These are phyloP conservation scores for Botryosphaeria dothidea DNA, from an alignment of 2,329 filamentous ascomycete genomes.

Conservation along the genomic window DNA sequence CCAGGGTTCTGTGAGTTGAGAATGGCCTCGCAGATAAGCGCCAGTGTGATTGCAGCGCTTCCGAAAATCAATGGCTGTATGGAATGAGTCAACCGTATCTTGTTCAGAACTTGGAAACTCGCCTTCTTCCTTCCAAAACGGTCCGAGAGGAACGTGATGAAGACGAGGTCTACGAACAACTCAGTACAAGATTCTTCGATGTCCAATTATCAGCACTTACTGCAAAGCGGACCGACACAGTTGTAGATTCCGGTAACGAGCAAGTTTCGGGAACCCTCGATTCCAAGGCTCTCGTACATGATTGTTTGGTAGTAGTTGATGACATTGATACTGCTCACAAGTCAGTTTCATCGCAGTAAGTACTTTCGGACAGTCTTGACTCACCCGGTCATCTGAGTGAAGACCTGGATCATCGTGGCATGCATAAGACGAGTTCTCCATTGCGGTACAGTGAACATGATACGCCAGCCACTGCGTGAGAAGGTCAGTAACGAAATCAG, in stretches of 20 bases:
- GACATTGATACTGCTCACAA: constrained; percentile 46
- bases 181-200: neutral
- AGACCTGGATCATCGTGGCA: constrained; percentile 63
- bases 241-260: constrained; percentile 64
- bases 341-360: neutral
- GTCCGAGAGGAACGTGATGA: constrained; percentile 60
- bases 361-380: neutral
- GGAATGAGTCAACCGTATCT: constrained; percentile 26
- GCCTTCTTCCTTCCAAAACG: constrained; percentile 40
- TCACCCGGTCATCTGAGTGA: constrained; percentile 64
- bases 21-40: constrained; percentile 60
- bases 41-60: constrained; percentile 56
- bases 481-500: neutral
- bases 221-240: constrained; percentile 56
- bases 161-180: constrained; percentile 50
- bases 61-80: constrained; percentile 57
- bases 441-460: constrained; percentile 59
- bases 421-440: constrained; percentile 65
- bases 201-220: constrained; percentile 9
- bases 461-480: constrained; percentile 46
- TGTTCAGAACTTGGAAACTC: neutral
- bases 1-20: constrained; percentile 48
- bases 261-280: constrained; percentile 55
- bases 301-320: constrained; percentile 64
- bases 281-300: constrained; percentile 60